Conservation (phyloP, 225 moss, liverwort and hornwort genomes). For the Polytrichum formosum region DNA sequence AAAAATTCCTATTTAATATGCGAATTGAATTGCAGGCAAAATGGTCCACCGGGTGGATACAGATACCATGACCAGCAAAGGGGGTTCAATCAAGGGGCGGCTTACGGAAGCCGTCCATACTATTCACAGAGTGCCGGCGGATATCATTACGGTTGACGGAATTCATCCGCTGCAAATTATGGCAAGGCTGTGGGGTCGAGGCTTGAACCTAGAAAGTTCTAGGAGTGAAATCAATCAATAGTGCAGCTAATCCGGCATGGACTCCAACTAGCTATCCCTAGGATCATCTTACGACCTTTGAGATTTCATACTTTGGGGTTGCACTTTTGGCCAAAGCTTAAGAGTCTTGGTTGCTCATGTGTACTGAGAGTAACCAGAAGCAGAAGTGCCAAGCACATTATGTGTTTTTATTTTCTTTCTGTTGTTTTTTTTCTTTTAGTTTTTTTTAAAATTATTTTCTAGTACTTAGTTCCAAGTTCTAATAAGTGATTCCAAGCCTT, state of each 20-base stretch:
- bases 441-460: no score
- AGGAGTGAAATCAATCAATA: no score
- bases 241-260: background rate
- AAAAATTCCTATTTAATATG: no score
- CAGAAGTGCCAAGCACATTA: background rate
- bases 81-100: slow-evolving; percentile 32
- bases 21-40: slow-evolving; percentile 28
- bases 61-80: slow-evolving; percentile 8
- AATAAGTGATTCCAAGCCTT: background rate
- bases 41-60: slow-evolving; percentile 26
- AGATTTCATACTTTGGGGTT: slow-evolving; percentile 26
- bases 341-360: background rate
- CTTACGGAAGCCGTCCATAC: slow-evolving; percentile 39
- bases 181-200: no score
- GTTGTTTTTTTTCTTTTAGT: background rate
- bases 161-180: background rate
- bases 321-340: slow-evolving; percentile 2
- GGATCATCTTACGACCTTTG: slow-evolving; percentile 24
- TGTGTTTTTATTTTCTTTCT: background rate
- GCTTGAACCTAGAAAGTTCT: background rate
- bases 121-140: slow-evolving; percentile 41
- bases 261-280: background rate
- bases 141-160: slow-evolving; percentile 36
- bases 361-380: background rate
- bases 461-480: no score